Evolutionary conservation across 805 yeast genomes (phyloP).

Genomic region (Candida takata): DNA sequence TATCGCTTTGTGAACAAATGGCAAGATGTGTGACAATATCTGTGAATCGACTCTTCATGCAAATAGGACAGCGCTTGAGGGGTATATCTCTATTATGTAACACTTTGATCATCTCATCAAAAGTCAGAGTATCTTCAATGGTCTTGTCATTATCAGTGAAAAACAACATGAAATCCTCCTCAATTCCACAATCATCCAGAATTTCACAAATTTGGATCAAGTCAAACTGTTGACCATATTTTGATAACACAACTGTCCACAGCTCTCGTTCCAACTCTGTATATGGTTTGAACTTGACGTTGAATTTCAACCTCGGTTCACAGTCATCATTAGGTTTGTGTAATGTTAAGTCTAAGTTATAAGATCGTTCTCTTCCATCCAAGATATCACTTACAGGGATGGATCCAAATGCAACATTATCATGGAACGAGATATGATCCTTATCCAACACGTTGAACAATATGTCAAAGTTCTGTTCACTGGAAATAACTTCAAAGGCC

Average conservation of each 20-base stretch:
- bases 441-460: conserved; percentile 74
- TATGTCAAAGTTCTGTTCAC: conserved; percentile 60
- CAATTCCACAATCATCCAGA: conserved; percentile 13
- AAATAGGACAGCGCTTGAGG: conserved; percentile 67
- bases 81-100: conserved; percentile 32
- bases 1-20: conserved; percentile 75
- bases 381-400: conserved; percentile 48
- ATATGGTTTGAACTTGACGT: conserved; percentile 64
- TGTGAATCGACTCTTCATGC: conserved; percentile 63
- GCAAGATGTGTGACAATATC: conserved; percentile 86
- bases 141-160: conserved; percentile 13
- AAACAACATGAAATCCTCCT: conserved; percentile 17
- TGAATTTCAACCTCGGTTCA: conserved; percentile 48
- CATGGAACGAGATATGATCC: conserved; percentile 78
- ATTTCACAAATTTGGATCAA: conserved; percentile 50
- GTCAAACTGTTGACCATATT: conserved; percentile 37
- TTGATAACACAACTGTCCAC: conserved; percentile 58
- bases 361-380: conserved; percentile 10
- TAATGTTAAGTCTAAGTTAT: conserved; percentile 32
- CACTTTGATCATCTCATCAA: conserved; percentile 47
- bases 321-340: conserved; percentile 23
- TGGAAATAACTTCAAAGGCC: conserved; percentile 66
- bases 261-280: conserved; percentile 54
- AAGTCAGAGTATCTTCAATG: conserved; percentile 37
- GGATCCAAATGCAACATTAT: conserved; percentile 63